phyloP scores from a whole-genome alignment of 441 rosid species.

The Populus trichocarpa region DNA sequence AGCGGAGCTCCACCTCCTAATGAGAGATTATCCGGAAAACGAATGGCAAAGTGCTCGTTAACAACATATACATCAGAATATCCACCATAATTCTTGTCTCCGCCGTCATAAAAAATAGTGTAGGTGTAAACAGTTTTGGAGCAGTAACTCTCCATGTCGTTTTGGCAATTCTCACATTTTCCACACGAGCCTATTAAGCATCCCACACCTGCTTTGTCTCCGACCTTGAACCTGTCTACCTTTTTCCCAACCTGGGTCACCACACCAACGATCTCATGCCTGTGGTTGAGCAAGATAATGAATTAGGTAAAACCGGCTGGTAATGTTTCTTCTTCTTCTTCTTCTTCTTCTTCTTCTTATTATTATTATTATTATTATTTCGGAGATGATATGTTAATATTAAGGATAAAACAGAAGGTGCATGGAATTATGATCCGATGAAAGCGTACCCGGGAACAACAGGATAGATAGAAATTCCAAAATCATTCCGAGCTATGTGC shows the following conservation, averaged over 20 bases:
- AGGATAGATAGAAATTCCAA: constrained; percentile 4
- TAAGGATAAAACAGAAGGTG: background rate
- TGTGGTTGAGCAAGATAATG: background rate
- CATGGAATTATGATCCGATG: too few species aligned
- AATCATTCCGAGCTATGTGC: constrained; percentile 1
- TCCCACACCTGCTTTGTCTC: background rate
- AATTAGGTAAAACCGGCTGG: too few species aligned
- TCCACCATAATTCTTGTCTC: constrained; percentile 28
- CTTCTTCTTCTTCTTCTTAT: too few species aligned
- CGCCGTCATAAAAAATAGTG: constrained; percentile 13
- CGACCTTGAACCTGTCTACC: background rate
- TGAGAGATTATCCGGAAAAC: constrained; percentile 23
- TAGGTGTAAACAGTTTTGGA: background rate
- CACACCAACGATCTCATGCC: background rate
- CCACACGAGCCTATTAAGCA: background rate
- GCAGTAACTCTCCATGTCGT: background rate
- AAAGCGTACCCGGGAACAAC: constrained; percentile 3
- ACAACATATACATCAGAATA: constrained; percentile 27
- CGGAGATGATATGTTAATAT: background rate
- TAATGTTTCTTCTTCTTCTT: too few species aligned
- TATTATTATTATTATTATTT: too few species aligned
- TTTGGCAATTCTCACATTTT: background rate
- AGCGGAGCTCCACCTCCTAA: constrained; percentile 29
- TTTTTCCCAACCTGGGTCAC: background rate
- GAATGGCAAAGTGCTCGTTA: constrained; percentile 25